Base-by-base conservation (phyloP, 257 asterid genomes). In the Nicotiana noctiflora region DNA sequence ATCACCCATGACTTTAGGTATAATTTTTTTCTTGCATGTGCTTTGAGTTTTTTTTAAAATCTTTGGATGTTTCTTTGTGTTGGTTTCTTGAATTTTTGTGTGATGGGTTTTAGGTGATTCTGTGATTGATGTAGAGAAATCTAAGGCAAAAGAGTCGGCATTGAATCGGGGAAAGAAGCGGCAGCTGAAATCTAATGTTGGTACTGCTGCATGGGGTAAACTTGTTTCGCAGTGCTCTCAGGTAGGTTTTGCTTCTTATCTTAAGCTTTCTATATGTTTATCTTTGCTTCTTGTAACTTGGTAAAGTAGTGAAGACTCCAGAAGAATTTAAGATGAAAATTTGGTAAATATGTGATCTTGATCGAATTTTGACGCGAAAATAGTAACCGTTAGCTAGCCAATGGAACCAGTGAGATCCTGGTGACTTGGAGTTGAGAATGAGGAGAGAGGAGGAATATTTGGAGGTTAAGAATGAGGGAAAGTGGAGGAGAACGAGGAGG, bases 151-250 rank as follows among this genome's bases (percentile, higher is more conserved):
- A 85, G 88, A 79, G 67, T 52, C 87, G 6, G 51, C 74, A 2
- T 72, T 75, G 81, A 88, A 70, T 77, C 29, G 88, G 9, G 92
- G 86, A 64, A 88, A 88, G 87, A 91, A 88, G 80, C 84, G 90
- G 85, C 89, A 81, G 80, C 82, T 84, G 84, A 92, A 89, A 82
- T 82, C 92, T 37, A 82, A 81, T 81, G 67, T 46, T 2, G 93
- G 89, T 76, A 40, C 60, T 27, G 88, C 31, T 87, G 92, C 98
- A 79, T 95, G 97, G 98, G 97, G 98, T 23, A 90, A 88, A 86
- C 93, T 93, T 77, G 88, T 91, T 59, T 93, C 98, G 0, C 92
- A 89, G 90, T 92, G 84, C 72, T 74, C 97, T 27, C 88, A 88
- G 95, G 97, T 93, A 60, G 67, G 84, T 72, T 82, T 79, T 57